These are phyloP conservation scores for Neurospora africana DNA, from an alignment of 495 filamentous ascomycete genomes.

Conservation along the genomic window DNA sequence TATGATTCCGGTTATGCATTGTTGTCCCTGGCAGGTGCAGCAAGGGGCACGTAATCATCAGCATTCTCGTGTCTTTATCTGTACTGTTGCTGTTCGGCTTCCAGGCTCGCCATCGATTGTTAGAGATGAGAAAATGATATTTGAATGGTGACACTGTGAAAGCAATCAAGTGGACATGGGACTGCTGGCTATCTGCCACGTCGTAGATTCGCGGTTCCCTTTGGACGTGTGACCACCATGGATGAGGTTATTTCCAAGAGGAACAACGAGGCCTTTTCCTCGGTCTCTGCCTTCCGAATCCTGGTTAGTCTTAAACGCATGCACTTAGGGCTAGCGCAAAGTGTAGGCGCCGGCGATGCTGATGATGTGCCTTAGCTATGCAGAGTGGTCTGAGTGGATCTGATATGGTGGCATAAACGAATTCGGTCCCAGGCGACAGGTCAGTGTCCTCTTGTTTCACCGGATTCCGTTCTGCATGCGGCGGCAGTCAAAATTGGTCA, in stretches of 20 bases:
- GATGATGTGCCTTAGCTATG: not conserved
- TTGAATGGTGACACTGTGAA: not conserved
- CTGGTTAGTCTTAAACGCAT: not conserved
- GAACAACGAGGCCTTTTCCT: not conserved
- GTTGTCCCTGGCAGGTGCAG: not conserved
- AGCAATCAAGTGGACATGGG: not conserved
- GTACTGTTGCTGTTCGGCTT: not conserved
- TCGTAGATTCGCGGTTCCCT: not conserved
- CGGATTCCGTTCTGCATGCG: not conserved
- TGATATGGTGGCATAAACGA: not conserved
- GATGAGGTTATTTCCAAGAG: not conserved
- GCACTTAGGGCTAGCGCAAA: not conserved
- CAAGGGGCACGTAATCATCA: no score
- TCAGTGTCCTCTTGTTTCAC: not conserved
- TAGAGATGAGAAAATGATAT: not conserved
- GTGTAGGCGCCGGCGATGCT: not conserved
- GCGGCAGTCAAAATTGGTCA: not conserved
- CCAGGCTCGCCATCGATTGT: not conserved
- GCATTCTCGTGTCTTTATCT: not conserved
- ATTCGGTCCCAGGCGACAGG: not conserved
- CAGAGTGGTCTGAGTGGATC: not conserved
- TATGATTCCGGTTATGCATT: not conserved
- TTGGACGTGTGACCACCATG: not conserved
- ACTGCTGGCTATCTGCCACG: not conserved
- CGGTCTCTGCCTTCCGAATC: not conserved